Conservation (phyloP, 1,284 basidiomycete species). For the Malassezia vespertilionis region DNA sequence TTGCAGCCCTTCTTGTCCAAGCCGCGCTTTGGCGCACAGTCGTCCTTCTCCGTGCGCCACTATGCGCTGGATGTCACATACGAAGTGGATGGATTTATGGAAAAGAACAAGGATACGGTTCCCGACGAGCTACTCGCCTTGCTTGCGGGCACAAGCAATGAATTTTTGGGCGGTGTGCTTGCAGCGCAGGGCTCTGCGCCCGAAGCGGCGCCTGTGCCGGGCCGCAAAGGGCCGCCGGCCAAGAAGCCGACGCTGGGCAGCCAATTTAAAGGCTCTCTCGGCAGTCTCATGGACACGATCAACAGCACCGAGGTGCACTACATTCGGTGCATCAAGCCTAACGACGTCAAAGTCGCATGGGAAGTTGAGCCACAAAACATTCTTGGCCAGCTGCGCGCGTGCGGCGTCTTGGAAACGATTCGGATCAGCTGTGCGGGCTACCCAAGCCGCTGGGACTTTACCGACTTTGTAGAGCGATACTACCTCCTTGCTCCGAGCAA, state of each 20-base stretch:
- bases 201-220: conserved; percentile 20
- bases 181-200: conserved; percentile 64
- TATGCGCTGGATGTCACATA: conserved; percentile 98
- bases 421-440: conserved; percentile 98
- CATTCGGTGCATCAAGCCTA: conserved; percentile 98
- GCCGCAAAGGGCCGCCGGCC: conserved; percentile 51
- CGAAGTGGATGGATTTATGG: conserved; percentile 92
- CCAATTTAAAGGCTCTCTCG: conserved; percentile 92
- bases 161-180: conserved; percentile 86
- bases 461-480: conserved; percentile 97
- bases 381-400: conserved; percentile 84
- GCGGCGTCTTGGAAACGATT: conserved; percentile 98
- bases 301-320: conserved; percentile 97
- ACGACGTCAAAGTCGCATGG: conserved; percentile 92
- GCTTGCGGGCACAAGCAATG: conserved; percentile 72
- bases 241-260: conserved; percentile 94
- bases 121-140: conserved; percentile 92
- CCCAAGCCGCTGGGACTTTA: conserved; percentile 96
- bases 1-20: conserved; percentile 90
- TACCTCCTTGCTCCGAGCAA: conserved; percentile 87
- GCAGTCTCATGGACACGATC: conserved; percentile 91
- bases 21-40: conserved; percentile 80
- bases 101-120: conserved; percentile 97
- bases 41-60: conserved; percentile 93
- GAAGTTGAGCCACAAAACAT: conserved; percentile 93